Evolutionary conservation across 1,284 basidiomycete species (phyloP).

Genomic region (Macrocystidia cucumis): DNA sequence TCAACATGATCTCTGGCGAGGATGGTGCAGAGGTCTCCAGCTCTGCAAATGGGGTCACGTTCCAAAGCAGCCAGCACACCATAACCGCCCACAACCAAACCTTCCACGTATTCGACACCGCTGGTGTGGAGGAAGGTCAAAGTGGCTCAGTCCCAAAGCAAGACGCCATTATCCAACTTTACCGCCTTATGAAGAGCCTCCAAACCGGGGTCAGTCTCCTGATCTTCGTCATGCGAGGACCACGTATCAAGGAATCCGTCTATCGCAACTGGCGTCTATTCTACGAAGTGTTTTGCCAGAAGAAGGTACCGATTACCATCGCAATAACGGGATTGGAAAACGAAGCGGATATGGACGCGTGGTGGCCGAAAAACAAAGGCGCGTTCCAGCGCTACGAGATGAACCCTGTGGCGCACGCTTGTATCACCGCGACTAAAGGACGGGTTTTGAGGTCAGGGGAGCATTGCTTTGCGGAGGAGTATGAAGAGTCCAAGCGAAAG

Average conservation of each 20-base stretch:
- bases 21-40: slow-evolving; percentile 12
- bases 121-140: slow-evolving; percentile 32
- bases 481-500: slow-evolving; percentile 15
- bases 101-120: slow-evolving; percentile 27
- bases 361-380: slow-evolving; percentile 28
- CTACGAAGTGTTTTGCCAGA: slow-evolving; percentile 27
- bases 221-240: slow-evolving; percentile 30
- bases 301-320: slow-evolving; percentile 28
- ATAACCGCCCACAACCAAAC: slow-evolving; percentile 9
- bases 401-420: slow-evolving; percentile 24
- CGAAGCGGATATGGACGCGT: slow-evolving; percentile 28
- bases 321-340: slow-evolving; percentile 32
- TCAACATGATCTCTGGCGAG: slow-evolving; percentile 19
- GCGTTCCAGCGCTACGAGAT: slow-evolving; percentile 23
- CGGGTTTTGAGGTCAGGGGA: slow-evolving; percentile 7
- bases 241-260: slow-evolving; percentile 25
- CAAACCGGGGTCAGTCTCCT: slow-evolving; percentile 31
- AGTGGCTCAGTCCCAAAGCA: slow-evolving; percentile 17
- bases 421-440: slow-evolving; percentile 27
- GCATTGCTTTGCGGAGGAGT: slow-evolving; percentile 15
- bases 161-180: slow-evolving; percentile 25
- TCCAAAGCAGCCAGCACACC: slow-evolving; percentile 10
- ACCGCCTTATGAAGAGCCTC: slow-evolving; percentile 23
- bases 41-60: slow-evolving; percentile 15
- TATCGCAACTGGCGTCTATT: slow-evolving; percentile 32